Base-by-base conservation (phyloP, 805 yeast species). In the Wickerhamomyces strasburgensis region DNA sequence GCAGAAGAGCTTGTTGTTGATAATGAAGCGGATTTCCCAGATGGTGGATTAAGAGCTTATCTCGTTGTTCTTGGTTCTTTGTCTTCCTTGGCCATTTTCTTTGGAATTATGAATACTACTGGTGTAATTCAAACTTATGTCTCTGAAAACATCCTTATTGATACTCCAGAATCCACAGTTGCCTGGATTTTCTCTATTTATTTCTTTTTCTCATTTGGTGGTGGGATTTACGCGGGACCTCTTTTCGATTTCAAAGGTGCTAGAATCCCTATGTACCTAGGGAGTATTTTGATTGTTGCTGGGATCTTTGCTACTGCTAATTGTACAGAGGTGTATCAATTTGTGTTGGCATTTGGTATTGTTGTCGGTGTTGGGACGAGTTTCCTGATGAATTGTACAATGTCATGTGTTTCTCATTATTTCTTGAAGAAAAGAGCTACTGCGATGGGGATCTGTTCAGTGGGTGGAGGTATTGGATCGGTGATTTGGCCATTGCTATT, bases 401-500 rank as follows among this genome's bases (percentile, higher is more conserved):
- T 78, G 3, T 72, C 80, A 2, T 75, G 70, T 9, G 58, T 77
- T 5, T 70, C 79, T 29, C 88, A 82, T 47, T 80, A 81, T 75
- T 82, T 80, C 48, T 53, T 61, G 39, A 61, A 57, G 17, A 72
- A 68, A 39, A 64, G 85, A 42, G 86, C 81, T 0, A 52, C 67
- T 37, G 84, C 81, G 5, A 62, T 77, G 25, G 84, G 86, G 0
- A 45, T 78, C 3, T 80, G 81, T 4, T 74, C 80, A 38, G 58
- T 76, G 8, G 87, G 86, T 3, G 84, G 84, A 1, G 74, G 83
- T 4, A 56, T 77, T 6, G 87, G 86, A 2, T 88, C 87, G 4
- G 64, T 78, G 9, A 50, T 78, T 5, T 72, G 75, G 51, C 84
- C 87, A 1, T 56, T 79, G 27, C 57, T 75, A 54, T 56, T 78